Conservation (phyloP, 768 basidiomycete genomes). For the Trametes elegans region DNA sequence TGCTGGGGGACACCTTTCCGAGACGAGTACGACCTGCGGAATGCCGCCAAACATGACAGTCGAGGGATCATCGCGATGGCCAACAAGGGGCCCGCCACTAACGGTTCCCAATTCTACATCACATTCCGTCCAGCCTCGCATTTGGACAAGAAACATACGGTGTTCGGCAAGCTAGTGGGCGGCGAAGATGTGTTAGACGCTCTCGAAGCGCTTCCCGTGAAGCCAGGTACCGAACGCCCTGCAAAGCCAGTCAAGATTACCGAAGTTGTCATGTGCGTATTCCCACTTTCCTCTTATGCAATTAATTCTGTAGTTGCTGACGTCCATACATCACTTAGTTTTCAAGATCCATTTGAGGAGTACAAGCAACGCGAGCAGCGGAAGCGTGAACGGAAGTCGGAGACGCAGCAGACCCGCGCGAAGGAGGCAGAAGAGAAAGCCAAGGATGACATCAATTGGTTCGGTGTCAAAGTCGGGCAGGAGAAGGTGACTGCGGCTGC, state of each 20-base stretch:
- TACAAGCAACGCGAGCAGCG: conserved; percentile 84
- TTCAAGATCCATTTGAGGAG: conserved; percentile 93
- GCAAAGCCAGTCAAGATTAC: conserved; percentile 83
- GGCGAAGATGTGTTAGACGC: conserved; percentile 88
- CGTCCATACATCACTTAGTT: conserved; percentile 41
- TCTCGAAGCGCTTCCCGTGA: conserved; percentile 76
- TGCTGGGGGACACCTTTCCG: conserved; percentile 96
- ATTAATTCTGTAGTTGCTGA: not conserved
- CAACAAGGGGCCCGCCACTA: conserved; percentile 89
- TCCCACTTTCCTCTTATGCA: not conserved
- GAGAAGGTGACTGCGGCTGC: conserved; percentile 36
- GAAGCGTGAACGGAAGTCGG: conserved; percentile 62
- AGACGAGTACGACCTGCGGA: conserved; percentile 88
- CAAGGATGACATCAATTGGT: conserved; percentile 80
- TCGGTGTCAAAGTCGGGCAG: conserved; percentile 77
- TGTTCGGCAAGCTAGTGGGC: conserved; percentile 96
- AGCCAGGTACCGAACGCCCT: conserved; percentile 85
- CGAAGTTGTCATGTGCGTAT: conserved; percentile 77
- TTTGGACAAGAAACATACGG: conserved; percentile 91
- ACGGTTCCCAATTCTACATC: conserved; percentile 93
- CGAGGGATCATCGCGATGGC: conserved; percentile 93
- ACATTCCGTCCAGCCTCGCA: conserved; percentile 84
- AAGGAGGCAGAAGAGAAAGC: conserved; percentile 47
- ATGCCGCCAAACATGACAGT: conserved; percentile 82
- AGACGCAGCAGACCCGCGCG: conserved; percentile 31